phyloP scores from a whole-genome alignment of 139 green algal species.

The Picochlorum sp. region DNA sequence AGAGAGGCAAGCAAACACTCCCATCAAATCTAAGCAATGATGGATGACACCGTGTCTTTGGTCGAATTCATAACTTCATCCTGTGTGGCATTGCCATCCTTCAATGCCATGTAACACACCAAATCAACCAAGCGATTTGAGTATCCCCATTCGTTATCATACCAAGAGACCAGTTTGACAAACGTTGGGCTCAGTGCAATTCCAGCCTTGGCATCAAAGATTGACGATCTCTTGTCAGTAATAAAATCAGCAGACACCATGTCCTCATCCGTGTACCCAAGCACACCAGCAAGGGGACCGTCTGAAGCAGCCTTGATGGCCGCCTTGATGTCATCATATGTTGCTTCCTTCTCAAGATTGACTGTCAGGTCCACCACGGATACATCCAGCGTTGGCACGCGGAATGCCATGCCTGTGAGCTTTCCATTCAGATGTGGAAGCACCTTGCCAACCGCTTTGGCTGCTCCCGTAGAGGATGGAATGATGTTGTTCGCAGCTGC shows the following conservation, averaged over 20 bases:
- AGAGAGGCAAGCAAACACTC: background rate
- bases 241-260: constrained; percentile 91
- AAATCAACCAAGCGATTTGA: constrained; percentile 62
- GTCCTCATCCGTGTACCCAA: constrained; percentile 87
- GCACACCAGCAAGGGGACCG: constrained; percentile 70
- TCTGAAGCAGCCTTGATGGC: constrained; percentile 71
- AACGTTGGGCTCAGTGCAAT: constrained; percentile 83
- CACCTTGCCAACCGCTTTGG: constrained; percentile 87
- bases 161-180: constrained; percentile 93
- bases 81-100: background rate
- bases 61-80: background rate
- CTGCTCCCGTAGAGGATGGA: constrained; percentile 89
- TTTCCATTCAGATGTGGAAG: constrained; percentile 95
- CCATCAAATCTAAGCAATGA: background rate
- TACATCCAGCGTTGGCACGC: constrained; percentile 91
- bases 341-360: constrained; percentile 73
- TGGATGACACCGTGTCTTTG: background rate
- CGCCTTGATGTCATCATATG: constrained; percentile 89
- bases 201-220: constrained; percentile 83
- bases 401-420: constrained; percentile 98
- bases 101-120: constrained; percentile 40
- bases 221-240: constrained; percentile 66
- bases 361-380: constrained; percentile 95
- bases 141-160: constrained; percentile 94
- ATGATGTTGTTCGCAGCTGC: constrained; percentile 94